Evolutionary conservation across 345 rosid species (phyloP).

Genomic region (Diplotaxis tenuifolia): DNA sequence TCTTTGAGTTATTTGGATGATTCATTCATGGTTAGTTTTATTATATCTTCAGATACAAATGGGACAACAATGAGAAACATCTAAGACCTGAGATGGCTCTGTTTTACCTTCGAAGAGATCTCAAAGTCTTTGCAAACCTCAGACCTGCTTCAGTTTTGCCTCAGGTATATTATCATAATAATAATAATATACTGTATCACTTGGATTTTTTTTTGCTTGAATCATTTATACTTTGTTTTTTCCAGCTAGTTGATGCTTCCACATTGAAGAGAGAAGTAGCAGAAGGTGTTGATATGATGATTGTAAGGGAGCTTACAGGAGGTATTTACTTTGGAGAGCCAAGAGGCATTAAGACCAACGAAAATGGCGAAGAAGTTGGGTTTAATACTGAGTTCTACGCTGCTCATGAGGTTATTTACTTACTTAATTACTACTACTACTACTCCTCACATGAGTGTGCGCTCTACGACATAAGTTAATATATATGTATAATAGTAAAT

Average conservation of each 20-base stretch:
- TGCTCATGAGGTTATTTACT: slow-evolving; percentile 73
- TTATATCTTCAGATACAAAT: slow-evolving; percentile 60
- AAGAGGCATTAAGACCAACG: slow-evolving; percentile 61
- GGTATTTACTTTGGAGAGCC: slow-evolving; percentile 96
- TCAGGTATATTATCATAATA: slow-evolving; percentile 51
- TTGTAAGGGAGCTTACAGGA: slow-evolving; percentile 96
- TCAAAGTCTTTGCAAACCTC: slow-evolving; percentile 84
- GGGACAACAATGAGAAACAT: slow-evolving; percentile 85
- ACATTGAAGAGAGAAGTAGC: slow-evolving; percentile 90
- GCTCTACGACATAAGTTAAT: background rate
- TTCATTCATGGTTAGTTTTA: no score
- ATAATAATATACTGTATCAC: no score
- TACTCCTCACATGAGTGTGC: background rate
- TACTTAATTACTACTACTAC: slow-evolving; percentile 54
- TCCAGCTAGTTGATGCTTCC: slow-evolving; percentile 80
- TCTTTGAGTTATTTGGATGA: background rate
- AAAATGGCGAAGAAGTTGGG: slow-evolving; percentile 82
- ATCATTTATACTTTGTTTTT: background rate
- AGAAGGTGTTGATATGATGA: slow-evolving; percentile 93
- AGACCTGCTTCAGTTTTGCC: slow-evolving; percentile 85
- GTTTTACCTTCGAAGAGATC: slow-evolving; percentile 78
- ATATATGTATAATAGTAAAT: slow-evolving; percentile 4
- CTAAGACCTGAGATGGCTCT: slow-evolving; percentile 88
- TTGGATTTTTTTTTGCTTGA: no score
- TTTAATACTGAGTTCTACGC: slow-evolving; percentile 86